These are phyloP conservation scores for Chernovozyma sophiae-reginae DNA, from an alignment of 1,139 yeast genomes.

Conservation along the genomic window DNA sequence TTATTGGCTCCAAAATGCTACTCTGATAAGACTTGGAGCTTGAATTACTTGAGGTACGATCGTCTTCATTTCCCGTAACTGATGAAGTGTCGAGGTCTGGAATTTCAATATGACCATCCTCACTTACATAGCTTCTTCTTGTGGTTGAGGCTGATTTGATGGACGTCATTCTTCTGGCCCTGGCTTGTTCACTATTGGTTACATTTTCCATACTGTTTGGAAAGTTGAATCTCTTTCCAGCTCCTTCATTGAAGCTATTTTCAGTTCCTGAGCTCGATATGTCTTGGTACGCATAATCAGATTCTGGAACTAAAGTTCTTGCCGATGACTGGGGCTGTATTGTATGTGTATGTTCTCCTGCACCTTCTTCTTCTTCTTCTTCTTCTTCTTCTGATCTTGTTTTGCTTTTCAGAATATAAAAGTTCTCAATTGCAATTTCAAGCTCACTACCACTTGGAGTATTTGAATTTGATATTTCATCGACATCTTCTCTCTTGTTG, in stretches of 20 bases:
- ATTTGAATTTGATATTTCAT: constrained; percentile 4
- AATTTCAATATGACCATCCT: constrained; percentile 41
- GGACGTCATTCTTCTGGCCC: constrained; percentile 10
- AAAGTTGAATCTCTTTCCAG: constrained; percentile 34
- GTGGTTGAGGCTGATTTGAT: constrained; percentile 10
- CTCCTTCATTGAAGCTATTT: constrained; percentile 29
- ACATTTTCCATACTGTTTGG: constrained; percentile 33
- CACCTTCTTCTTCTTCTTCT: neutral
- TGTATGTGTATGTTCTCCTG: neutral
- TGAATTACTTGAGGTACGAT: neutral
- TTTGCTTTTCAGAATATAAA: constrained; percentile 4
- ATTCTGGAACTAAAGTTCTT: neutral
- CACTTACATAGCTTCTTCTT: constrained; percentile 23
- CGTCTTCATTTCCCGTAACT: neutral
- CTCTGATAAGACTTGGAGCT: neutral
- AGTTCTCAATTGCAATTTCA: constrained; percentile 10
- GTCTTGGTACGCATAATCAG: neutral
- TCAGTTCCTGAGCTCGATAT: neutral
- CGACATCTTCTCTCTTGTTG: no score
- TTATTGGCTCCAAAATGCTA: constrained; percentile 28
- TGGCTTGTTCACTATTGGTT: constrained; percentile 28
- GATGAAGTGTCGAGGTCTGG: constrained; percentile 23
- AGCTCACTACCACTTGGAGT: constrained; percentile 3
- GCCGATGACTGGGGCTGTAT: neutral
- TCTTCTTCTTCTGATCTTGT: neutral